Base-by-base conservation (phyloP, 2,329 filamentous ascomycete genomes). In the Phialophora chinensis region DNA sequence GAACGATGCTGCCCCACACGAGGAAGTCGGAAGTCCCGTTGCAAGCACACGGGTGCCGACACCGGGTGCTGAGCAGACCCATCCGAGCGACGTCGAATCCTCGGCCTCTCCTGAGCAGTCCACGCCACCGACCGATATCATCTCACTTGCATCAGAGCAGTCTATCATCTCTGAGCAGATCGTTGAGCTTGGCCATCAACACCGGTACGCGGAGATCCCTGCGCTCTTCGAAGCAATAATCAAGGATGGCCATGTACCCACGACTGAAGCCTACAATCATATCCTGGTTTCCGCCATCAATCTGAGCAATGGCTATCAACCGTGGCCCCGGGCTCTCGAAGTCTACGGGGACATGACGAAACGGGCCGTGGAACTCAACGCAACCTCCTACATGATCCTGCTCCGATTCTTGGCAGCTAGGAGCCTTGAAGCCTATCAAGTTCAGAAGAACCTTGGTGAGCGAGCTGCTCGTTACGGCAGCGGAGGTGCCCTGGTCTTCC, bases 311-410 rank as follows among this genome's bases (percentile, higher is more conserved):
- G 91, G 89, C 78, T 90, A 90, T 62, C 91, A 96, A 80, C 88
- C 95, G 60, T 91, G 96, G 14, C 90, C 92, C 68, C 96, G 96
- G 81, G 93, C 92, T 4, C 85, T 98, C 60, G 93, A 97, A 80
- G 91, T 99, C 60, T 99, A 98, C 78, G 90, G 93, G 17, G 93
- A 98, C 77, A 98, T 99, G 95, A 88, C 97, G 72, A 88, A 90
- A 71, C 90, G 93, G 71, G 90, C 90, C 72, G 89, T 98, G 27
- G 81, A 86, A 23, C 93, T 94, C 7, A 90, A 97, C 76, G 88
- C 89, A 62, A 87, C 91, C 65, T 98, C 94, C 0, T 98, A 96
- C 79, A 88, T 92, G 75, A 93, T 93, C 38, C 83, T 99, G 20
- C 91, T 99, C 63, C 88, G 90, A 65, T 83, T 97, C 47, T 84